Evolutionary conservation across 495 filamentous ascomycete genomes (phyloP), one percentile per base, ranked within the genome.

Genomic region (Cryomyces antarcticus): DNA sequence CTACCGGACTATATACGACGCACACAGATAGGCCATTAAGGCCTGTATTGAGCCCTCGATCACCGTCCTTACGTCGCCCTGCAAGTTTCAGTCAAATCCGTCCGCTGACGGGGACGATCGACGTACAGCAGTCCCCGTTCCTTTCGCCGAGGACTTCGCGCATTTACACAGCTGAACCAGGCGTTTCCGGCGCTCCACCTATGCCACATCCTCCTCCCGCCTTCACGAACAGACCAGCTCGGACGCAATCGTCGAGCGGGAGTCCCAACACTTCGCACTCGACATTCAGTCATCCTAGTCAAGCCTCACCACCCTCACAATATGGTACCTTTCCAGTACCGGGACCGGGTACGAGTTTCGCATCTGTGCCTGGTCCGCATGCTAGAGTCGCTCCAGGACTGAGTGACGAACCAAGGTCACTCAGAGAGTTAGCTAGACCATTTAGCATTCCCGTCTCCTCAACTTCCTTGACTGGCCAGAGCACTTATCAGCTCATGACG

Each of bases 401-500:
- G 46, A 7, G 43, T 44, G 9, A 47, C 51, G 50, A 49, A 24
- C 17, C 17, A 24, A 24, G 17, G 17, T 24, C 17, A 24, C 17
- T 24, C 17, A 24, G 17, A 24, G 17, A 24, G 1, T 24, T 24
- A 24, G 17, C 17, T 24, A 52, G 44, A 48, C 52, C 24, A 37
- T 45, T 46, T 40, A 56, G 45, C 43, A 59, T 62, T 39, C 55
- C 57, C 0, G 56, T 62, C 28, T 47, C 57, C 5, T 52, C 59
- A 1, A 51, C 52, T 1, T 47, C 57, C 5, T 52, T 58, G n/a
- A 53, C 53, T n/a, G 51, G 54, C 6, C 57, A 56, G 37, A 58
- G 51, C 37, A 55, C 45, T 9, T 56, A 57, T 38, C 61, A 63
- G 43, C 52, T 63, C 30, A 52, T 63, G 48, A 61, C 59, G 2